Evolutionary conservation across 768 basidiomycete species (phyloP), one percentile per base, ranked within the genome.

Genomic region (Tylopilus plumbeoviolaceoides): DNA sequence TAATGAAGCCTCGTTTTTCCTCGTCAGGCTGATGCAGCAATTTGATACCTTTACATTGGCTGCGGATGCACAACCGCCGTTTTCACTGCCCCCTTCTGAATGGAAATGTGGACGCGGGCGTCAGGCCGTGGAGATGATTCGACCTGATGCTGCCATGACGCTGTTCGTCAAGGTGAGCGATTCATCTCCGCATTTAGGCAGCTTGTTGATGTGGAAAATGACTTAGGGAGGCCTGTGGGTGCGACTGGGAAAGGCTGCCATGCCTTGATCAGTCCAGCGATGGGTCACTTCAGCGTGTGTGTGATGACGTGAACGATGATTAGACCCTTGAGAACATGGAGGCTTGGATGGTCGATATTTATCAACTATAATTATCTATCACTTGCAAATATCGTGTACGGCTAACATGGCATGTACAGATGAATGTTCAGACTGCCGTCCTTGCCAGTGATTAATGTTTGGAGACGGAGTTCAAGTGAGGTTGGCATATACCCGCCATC

Each of bases 1-100:
- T 60, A 87, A 87, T 63, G 83, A 89, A 68, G 81, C 82, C 44
- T 81, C 84, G n/a, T 89, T 80, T 62, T 81, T 89, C 67, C 77
- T 89, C 40, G 80, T 83, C 10, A 75, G 83, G 28, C 69, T 89
- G 33, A 69, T 89, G 46, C 87, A 89, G 61, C 76, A 74, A 21
- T 87, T 82, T 56, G 79, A 82, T 55, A 70, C 74, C 4, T 80
- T 89, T 56, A 73, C 78, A 15, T 69, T 89, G 33, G 80, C 82
- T 1, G 64, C 76, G 23, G 84, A 90, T 53, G 74, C 73, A 12
- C 86, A 86, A 54, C 85, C 86, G 1, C 64, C 63, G 47, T 81
- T 75, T 0, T 85, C 84, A n/a, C 61, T 81, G 40, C 86, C 86
- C 4, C 85, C 83, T 21, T 47, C 66, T 0, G 76, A 80, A 57